Evolutionary conservation across 164 flowering plant genomes (phyloP), one percentile per base, ranked within the genome.

Genomic region (Brasenia schreberi): DNA sequence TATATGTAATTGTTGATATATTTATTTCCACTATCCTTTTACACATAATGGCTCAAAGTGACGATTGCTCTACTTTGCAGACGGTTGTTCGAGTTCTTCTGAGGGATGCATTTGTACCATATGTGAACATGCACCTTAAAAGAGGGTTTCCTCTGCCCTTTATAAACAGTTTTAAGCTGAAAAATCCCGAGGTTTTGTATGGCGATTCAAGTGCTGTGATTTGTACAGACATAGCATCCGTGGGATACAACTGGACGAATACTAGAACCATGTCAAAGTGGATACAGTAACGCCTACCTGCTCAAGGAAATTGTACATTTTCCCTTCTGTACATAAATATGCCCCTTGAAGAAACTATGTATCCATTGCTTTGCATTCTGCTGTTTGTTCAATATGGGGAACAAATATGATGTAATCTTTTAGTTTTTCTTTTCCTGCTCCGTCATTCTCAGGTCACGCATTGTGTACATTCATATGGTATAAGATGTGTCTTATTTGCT

Each of bases 131-230:
- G 27, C 83, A 71, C 63, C 88, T 90, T 12, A 75, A 69, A 39
- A 82, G 77, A 76, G 98, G 98, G 62, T 84, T 84, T 45, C 90
- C 88, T 5, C 72, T 93, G 73, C 98, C 98, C 19, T 73, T 83
- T 68, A 73, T 88, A 66, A 84, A 72, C 53, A 92, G 97, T 53
- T 90, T 90, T 71, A 76, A 80, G 18, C 86, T 93, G 65, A 74
- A 83, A 72, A 78, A 86, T 75, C 88, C 92, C 42, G 77, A 79
- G 27, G 77, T 83, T 56, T 7, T 67, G 43, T 78, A 43, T 63
- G 58, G 74, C 23, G 65, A 72, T 18, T 83, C 97, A 7, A 73
- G 68, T 70, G 74, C 90, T 59, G 72, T 71, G 19, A 79, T 93
- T 18, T 83, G 90, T 79, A 80, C 88, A 33, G 86, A 93, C 73